phyloP scores from a whole-genome alignment of 345 rosid genomes.

The Firmiana major region DNA sequence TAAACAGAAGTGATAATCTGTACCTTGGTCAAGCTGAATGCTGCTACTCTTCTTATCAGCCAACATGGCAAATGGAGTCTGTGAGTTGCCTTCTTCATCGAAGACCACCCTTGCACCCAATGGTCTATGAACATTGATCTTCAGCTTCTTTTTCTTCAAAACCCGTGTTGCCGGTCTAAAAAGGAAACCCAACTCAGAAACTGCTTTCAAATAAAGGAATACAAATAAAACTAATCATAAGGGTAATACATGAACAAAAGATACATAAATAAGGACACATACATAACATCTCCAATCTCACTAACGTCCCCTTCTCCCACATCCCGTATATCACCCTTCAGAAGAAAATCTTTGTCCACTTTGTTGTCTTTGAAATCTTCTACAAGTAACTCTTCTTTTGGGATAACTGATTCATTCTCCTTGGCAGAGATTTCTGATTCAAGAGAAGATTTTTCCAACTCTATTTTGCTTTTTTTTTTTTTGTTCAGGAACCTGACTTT shows the following conservation, averaged over 20 bases:
- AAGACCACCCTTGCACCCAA: slow-evolving; percentile 71
- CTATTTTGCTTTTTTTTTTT: slow-evolving; percentile 39
- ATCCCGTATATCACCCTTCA: slow-evolving; percentile 30
- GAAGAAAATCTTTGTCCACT: slow-evolving; percentile 28
- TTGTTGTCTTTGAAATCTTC: slow-evolving; percentile 41
- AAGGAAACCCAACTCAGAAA: slow-evolving; percentile 13
- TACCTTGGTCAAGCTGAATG: slow-evolving; percentile 69
- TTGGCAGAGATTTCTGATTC: slow-evolving; percentile 31
- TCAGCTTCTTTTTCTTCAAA: slow-evolving; percentile 79
- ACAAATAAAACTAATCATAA: background rate
- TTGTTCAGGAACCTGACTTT: slow-evolving; percentile 59
- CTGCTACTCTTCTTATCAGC: slow-evolving; percentile 45
- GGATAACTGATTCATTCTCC: slow-evolving; percentile 22
- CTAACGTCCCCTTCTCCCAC: slow-evolving; percentile 22
- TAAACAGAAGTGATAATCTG: background rate
- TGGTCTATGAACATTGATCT: slow-evolving; percentile 80
- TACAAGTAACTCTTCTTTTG: slow-evolving; percentile 30
- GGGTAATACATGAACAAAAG: background rate
- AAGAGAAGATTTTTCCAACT: slow-evolving; percentile 28
- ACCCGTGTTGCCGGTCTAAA: slow-evolving; percentile 65
- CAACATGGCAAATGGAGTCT: slow-evolving; percentile 74
- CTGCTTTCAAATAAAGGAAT: background rate
- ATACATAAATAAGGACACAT: slow-evolving; percentile 20
- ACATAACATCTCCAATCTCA: slow-evolving; percentile 39
- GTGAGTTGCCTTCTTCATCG: slow-evolving; percentile 79